These are phyloP conservation scores for Arxiozyma heterogenica DNA, from an alignment of 1,139 yeast genomes.

Conservation along the genomic window DNA sequence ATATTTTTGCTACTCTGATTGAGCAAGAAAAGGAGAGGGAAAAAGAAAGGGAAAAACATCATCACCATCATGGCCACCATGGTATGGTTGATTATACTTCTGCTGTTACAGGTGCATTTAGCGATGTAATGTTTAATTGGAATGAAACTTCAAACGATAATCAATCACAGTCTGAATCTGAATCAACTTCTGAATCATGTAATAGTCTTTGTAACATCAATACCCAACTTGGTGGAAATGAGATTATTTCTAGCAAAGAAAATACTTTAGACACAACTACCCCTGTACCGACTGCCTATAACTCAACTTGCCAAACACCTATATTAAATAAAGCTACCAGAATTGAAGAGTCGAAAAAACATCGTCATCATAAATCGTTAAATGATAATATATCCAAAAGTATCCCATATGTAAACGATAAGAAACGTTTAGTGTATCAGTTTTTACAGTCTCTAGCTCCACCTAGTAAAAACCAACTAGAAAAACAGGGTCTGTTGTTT, in stretches of 20 bases:
- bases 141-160: neutral
- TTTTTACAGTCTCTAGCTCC: constrained; percentile 15
- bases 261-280: neutral
- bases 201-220: neutral
- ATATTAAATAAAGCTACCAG: neutral
- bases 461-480: constrained; percentile 6
- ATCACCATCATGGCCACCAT: constrained; percentile 6
- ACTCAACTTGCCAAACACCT: neutral
- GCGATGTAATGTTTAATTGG: constrained; percentile 14
- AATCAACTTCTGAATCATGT: neutral
- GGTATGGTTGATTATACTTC: constrained; percentile 13
- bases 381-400: neutral
- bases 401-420: constrained; percentile 6
- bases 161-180: neutral
- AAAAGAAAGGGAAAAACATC: constrained; percentile 3
- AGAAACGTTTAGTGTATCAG: constrained; percentile 13
- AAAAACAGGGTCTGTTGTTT: constrained; percentile 5
- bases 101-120: constrained; percentile 16
- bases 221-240: neutral
- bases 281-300: neutral
- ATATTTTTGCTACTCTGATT: constrained; percentile 3
- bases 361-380: neutral
- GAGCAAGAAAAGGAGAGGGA: constrained; percentile 3
- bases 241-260: neutral
- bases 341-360: neutral